Base-by-base conservation (phyloP, 2,329 filamentous ascomycete species). In the Exophiala dermatitidis region DNA sequence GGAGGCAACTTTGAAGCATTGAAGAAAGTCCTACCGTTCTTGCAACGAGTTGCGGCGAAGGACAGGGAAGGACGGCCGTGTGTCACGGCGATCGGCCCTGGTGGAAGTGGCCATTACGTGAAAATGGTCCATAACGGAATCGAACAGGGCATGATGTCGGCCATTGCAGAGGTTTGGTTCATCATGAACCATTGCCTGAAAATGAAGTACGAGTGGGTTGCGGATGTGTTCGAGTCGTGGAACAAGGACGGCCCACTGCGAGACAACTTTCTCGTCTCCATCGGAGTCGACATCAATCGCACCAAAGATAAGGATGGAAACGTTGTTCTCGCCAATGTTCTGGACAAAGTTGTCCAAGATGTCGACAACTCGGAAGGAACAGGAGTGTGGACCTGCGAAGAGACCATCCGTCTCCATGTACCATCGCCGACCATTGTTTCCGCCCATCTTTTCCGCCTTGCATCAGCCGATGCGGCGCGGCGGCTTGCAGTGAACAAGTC, bases 91-190 rank as follows among this genome's bases (percentile, higher is more conserved):
- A 74, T 84, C 44, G 84, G 84, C 0, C 77, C 78, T 1, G 79
- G 79, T 0, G 83, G 84, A 1, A 76, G 79, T 1, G 84, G 84
- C 0, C 84, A 88, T 65, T 88, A 83, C 62, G 82, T 86, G 38
- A 88, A 88, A 71, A 88, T 87, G 83, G 76, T 86, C 3, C 84
- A 88, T 65, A 86, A 88, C 59, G 84, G 83, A 1, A 86, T 88
- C 56, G 84, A 88, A 64, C 82, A 86, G 56, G 84, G 82, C 1
- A 85, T 88, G 79, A 78, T 88, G 71, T 79, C 69, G 49, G 74
- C 77, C 0, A 74, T 86, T 4, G 78, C 77, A 9, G 84, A 88
- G 65, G 79, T 79, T 2, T 88, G 82, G 81, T 74, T 74, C 0
- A 74, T 86, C 32, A 79, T 88, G 71, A 73, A 75, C 34, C 73